Evolutionary conservation across 177 flowering plant genomes (phyloP), one percentile per base, ranked within the genome.

Genomic region (Tripterygium wilfordii): DNA sequence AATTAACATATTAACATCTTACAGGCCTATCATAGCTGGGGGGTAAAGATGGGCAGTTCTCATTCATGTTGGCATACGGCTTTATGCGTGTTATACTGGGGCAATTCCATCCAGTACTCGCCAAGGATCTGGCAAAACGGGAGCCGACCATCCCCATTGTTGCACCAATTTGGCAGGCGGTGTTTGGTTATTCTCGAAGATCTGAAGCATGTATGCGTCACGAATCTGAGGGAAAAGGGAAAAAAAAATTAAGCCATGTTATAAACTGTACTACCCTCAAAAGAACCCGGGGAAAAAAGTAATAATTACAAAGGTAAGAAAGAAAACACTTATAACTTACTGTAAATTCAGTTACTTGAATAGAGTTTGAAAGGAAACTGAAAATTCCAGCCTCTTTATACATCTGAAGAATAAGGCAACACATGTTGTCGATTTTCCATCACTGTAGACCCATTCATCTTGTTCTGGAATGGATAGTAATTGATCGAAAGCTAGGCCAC

Each of bases 391-490:
- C 97, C 54, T 76, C 97, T 58, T 94, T 94, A 45, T 94, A 94
- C 99, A 94, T 90, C 48, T 53, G 77, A 30, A 94, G 84, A 44
- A 94, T 83, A 58, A 94, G 61, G 97, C 90, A 47, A 89, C 95
- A 58, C 99, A 94, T 1, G 97, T 85, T 6, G 99, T 94, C 12
- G 99, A 94, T 66, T 94, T 87, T 30, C 99, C 99, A 65, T 94
- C 99, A 66, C 97, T 94, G 56, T 94, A 94, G 16, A 87, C 77
- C 99, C 99, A 94, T 18, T 94, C 96, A 64, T 94, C 99, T 72
- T 81, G 82, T 48, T 94, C 99, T 1, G 99, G 99, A 41, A 87
- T 75, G 21, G 96, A 77, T 30, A 94, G 87, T 45, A 94, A 68
- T 27, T 94, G 70, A 54, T 83, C 99, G 54, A 94, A 94, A 13